A percentile compares a stretch with the other conserved stretches of the same genome.
phyloP scores from a whole-genome alignment of 129 eudicot genomes.

The Artemisia annua region DNA sequence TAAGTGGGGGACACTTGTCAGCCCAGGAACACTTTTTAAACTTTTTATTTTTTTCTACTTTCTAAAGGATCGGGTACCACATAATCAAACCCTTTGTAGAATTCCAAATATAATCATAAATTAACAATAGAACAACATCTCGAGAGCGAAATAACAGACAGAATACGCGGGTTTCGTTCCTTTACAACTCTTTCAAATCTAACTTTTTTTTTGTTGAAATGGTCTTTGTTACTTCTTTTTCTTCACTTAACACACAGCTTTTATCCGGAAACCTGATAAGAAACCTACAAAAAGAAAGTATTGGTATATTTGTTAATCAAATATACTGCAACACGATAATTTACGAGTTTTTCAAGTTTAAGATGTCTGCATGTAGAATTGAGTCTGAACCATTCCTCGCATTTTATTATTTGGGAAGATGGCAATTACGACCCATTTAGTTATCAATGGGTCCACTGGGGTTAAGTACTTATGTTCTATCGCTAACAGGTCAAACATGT shows the following conservation, averaged over 20 bases:
- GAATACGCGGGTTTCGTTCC: conserved; percentile 6
- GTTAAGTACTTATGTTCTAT: background rate
- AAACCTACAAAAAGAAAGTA: conserved; percentile 14
- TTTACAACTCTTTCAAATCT: conserved; percentile 22
- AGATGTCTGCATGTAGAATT: too few relatives aligned
- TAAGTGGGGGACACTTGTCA: too few relatives aligned
- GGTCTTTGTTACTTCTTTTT: background rate
- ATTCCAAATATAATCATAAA: conserved; percentile 1
- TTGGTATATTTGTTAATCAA: background rate
- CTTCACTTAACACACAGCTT: conserved; percentile 6
- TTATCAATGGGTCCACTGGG: background rate
- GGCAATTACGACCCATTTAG: too few relatives aligned
- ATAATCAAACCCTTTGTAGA: background rate
- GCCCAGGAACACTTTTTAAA: too few relatives aligned
- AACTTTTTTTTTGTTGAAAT: conserved; percentile 10
- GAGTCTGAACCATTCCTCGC: too few relatives aligned
- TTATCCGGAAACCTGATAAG: conserved; percentile 17
- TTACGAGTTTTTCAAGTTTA: too few relatives aligned
- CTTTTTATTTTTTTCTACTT: too few relatives aligned
- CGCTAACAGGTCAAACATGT: background rate
- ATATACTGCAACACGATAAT: too few relatives aligned
- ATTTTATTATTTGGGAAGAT: too few relatives aligned
- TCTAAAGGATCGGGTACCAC: too few relatives aligned
- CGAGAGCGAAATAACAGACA: conserved; percentile 1
- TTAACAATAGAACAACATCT: conserved; percentile 16